Evolutionary conservation across 164 flowering plant species (phyloP).

Genomic region (Annona squamosa): DNA sequence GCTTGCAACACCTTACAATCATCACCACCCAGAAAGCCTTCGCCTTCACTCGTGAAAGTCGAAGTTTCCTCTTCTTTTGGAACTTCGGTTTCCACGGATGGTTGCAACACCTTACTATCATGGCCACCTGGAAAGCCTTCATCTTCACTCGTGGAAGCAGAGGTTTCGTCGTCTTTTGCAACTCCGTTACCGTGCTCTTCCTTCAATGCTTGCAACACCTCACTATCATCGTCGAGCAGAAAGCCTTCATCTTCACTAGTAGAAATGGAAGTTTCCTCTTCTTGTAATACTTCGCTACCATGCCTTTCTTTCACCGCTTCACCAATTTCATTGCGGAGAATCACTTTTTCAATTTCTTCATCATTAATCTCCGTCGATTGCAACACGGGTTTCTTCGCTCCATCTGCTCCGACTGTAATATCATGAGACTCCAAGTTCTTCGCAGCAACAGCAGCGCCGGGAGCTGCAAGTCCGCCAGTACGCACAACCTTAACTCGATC

Average conservation of each 20-base stretch:
- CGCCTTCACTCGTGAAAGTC: not conserved
- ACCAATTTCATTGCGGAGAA: not conserved
- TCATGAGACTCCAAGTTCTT: not conserved
- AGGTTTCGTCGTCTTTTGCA: not conserved
- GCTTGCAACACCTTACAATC: not conserved
- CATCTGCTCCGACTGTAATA: not conserved
- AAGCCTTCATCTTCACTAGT: not conserved
- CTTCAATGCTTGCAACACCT: not conserved
- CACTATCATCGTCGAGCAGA: not conserved
- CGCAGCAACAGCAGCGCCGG: not conserved
- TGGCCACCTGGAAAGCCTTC: not conserved
- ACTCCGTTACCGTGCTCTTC: not conserved
- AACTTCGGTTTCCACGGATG: not conserved
- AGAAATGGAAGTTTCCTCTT: not conserved
- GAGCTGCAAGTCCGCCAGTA: not conserved
- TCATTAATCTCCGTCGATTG: not conserved
- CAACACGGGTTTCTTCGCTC: not conserved
- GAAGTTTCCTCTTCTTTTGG: not conserved
- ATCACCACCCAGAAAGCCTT: not conserved
- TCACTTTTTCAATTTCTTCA: not conserved
- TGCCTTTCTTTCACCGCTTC: not conserved
- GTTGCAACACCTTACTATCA: not conserved
- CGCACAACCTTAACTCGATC: not conserved
- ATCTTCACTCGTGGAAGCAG: not conserved
- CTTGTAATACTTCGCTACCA: not conserved